These are phyloP conservation scores for Neonectria neomacrospora DNA, from an alignment of 2,329 filamentous ascomycete species.

Conservation along the genomic window DNA sequence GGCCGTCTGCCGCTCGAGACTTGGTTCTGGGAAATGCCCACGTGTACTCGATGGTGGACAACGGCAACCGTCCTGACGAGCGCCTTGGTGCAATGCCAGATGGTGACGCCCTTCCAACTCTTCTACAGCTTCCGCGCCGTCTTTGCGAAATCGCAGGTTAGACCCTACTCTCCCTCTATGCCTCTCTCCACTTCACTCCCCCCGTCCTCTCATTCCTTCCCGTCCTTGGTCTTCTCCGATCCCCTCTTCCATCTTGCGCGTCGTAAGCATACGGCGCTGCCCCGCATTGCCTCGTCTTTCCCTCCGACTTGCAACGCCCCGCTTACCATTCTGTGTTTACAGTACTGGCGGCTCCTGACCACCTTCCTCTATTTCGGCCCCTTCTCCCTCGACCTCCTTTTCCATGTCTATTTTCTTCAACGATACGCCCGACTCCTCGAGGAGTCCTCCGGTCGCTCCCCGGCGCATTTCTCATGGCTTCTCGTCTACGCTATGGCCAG, in stretches of 20 bases:
- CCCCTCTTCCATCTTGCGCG: background rate
- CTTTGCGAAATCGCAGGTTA: constrained; percentile 89
- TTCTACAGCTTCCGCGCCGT: constrained; percentile 97
- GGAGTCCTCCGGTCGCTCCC: constrained; percentile 90
- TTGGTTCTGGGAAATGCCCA: constrained; percentile 99
- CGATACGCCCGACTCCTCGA: constrained; percentile 95
- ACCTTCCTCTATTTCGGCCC: constrained; percentile 98
- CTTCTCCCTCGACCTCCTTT: constrained; percentile 91
- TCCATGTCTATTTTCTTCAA: constrained; percentile 98
- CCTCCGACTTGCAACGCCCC: constrained; percentile 2
- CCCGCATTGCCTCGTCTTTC: background rate
- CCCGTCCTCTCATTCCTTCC: constrained; percentile 1
- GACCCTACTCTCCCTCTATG: constrained; percentile 40
- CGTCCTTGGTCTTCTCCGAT: background rate
- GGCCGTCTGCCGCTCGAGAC: constrained; percentile 85
- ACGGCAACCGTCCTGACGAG: constrained; percentile 90
- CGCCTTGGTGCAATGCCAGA: constrained; percentile 90
- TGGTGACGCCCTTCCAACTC: constrained; percentile 92
- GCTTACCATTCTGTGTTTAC: constrained; percentile 33
- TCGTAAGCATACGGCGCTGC: background rate
- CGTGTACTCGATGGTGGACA: constrained; percentile 97
- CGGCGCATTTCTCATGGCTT: constrained; percentile 95
- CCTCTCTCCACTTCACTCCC: background rate
- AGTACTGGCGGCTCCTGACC: constrained; percentile 97
- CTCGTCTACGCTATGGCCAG: constrained; percentile 85